Evolutionary conservation across 2,329 filamentous ascomycete species (phyloP).

Genomic region (Aspergillus fumigatiaffinis): DNA sequence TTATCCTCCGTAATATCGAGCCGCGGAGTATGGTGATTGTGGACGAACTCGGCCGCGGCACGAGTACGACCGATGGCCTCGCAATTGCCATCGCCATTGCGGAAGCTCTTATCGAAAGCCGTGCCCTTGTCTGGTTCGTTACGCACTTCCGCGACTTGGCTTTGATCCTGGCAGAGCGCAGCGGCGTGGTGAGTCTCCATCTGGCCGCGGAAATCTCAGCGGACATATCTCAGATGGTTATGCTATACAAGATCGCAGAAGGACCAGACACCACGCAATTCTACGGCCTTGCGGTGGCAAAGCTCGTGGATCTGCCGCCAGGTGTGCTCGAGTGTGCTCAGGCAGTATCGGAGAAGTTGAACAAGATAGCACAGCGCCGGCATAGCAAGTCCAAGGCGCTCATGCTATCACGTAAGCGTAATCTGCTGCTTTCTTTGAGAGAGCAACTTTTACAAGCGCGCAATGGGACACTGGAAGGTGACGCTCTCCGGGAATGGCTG

Average conservation of each 20-base stretch:
- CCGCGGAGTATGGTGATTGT: constrained; percentile 74
- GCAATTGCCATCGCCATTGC: constrained; percentile 87
- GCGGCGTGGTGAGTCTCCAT: constrained; percentile 79
- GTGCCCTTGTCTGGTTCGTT: constrained; percentile 82
- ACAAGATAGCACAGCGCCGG: constrained; percentile 54
- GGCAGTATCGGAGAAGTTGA: constrained; percentile 59
- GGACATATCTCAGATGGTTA: constrained; percentile 64
- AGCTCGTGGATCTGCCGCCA: constrained; percentile 67
- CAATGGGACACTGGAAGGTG: constrained; percentile 61
- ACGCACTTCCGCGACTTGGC: constrained; percentile 89
- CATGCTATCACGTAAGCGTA: constrained; percentile 61
- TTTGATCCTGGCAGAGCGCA: constrained; percentile 67
- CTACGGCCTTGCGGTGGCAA: constrained; percentile 81
- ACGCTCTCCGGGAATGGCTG: constrained; percentile 61
- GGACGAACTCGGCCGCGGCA: constrained; percentile 88
- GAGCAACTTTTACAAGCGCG: constrained; percentile 68
- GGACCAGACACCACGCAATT: constrained; percentile 68
- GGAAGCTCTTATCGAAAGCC: constrained; percentile 76
- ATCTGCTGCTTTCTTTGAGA: constrained; percentile 67
- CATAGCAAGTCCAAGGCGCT: constrained; percentile 57
- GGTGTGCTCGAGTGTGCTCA: constrained; percentile 66
- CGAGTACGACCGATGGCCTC: constrained; percentile 81
- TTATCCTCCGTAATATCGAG: constrained; percentile 82
- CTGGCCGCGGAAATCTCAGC: constrained; percentile 64
- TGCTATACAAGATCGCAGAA: constrained; percentile 79